Conservation (phyloP, 352 stramenopile genomes). For the Pythium chondricola region DNA sequence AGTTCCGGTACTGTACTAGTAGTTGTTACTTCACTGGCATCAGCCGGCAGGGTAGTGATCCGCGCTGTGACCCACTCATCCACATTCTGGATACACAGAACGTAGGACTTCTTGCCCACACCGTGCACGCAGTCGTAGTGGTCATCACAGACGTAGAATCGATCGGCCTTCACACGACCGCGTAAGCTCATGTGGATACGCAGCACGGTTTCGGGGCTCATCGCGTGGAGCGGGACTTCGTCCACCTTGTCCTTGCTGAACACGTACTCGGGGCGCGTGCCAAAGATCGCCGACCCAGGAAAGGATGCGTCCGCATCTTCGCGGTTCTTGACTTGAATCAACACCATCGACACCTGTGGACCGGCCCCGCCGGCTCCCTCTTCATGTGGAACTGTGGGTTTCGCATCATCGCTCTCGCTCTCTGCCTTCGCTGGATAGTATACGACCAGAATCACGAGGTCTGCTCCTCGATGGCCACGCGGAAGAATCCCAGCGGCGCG, state of each 20-base stretch:
- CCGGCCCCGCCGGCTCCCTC: not conserved
- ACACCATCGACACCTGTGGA: not conserved
- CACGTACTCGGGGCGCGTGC: not conserved
- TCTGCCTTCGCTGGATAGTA: not conserved
- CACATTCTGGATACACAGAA: no score
- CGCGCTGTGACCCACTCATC: no score
- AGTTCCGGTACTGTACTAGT: no score
- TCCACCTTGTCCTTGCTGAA: not conserved
- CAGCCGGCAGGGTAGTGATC: no score
- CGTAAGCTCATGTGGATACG: not conserved
- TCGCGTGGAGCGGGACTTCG: not conserved
- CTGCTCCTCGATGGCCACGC: not conserved
- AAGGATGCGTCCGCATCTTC: not conserved
- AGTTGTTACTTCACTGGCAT: no score
- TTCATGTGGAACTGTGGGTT: not conserved
- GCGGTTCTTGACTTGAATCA: not conserved
- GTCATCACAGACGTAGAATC: conserved; percentile 2
- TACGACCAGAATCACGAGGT: conserved; percentile 14
- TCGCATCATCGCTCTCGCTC: not conserved
- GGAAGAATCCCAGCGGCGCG: conserved; percentile 12
- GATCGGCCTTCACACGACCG: not conserved
- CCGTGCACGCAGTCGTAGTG: no score
- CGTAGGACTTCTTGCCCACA: no score
- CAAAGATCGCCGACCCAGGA: not conserved
- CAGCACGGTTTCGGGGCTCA: not conserved